Conservation (phyloP, 192 early-diverging fungal genomes). For the Coemansia sp. region DNA sequence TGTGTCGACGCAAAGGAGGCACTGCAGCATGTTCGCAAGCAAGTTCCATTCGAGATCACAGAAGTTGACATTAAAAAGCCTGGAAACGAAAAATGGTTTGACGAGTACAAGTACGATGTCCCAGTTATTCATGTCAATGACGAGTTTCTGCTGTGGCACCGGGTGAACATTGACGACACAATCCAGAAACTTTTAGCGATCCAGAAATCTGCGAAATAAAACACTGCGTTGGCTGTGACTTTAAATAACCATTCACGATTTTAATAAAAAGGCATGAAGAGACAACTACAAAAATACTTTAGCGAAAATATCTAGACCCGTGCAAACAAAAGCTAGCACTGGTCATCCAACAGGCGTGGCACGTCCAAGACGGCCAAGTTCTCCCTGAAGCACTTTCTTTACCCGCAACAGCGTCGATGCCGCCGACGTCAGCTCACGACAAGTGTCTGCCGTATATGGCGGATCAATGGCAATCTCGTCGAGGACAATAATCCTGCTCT, state of each 20-base stretch:
- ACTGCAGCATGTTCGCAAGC: constrained; percentile 32
- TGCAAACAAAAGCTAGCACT: background rate
- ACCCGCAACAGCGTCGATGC: constrained; percentile 65
- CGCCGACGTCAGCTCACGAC: constrained; percentile 56
- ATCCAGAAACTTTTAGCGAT: constrained; percentile 35
- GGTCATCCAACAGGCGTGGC: background rate
- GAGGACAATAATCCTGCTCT: constrained; percentile 74
- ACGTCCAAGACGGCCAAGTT: constrained; percentile 35
- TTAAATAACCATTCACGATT: background rate
- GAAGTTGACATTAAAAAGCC: constrained; percentile 49
- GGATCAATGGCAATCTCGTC: constrained; percentile 77
- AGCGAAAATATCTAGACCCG: background rate
- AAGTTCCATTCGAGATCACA: constrained; percentile 39
- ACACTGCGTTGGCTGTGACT: background rate
- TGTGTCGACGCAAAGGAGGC: constrained; percentile 52
- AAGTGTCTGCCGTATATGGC: constrained; percentile 71
- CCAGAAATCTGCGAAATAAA: background rate
- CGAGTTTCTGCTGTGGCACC: constrained; percentile 50
- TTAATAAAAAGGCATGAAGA: constrained; percentile 1
- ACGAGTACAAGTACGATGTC: constrained; percentile 54
- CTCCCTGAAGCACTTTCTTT: constrained; percentile 66
- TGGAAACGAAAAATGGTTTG: constrained; percentile 47
- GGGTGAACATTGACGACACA: constrained; percentile 39
- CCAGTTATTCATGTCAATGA: constrained; percentile 48
- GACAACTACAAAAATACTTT: background rate